A percentile compares a stretch with the other conserved stretches of the same genome.
Evolutionary conservation across 495 filamentous ascomycete genomes (phyloP).

Genomic region (Sordaria brevicollis): DNA sequence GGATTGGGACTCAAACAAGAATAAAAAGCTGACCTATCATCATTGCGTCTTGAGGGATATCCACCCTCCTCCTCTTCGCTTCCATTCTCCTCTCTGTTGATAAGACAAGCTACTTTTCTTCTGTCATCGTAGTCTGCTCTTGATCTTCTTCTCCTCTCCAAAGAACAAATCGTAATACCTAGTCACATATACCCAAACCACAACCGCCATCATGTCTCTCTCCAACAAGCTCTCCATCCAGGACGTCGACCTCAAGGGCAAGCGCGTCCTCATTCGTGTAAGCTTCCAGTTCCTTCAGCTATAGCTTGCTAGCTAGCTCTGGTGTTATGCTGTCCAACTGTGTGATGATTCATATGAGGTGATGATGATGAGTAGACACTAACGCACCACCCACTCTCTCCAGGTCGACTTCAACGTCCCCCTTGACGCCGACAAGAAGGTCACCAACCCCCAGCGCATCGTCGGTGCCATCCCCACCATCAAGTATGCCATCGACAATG

Average conservation of each 20-base stretch:
- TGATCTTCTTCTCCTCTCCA: background rate
- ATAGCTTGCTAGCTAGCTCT: background rate
- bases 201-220: conserved; percentile 71
- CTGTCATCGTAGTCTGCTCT: background rate
- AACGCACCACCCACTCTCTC: conserved; percentile 8
- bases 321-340: background rate
- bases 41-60: background rate
- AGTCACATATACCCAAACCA: background rate
- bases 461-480: conserved; percentile 95
- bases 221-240: conserved; percentile 95
- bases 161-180: background rate
- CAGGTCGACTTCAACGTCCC: conserved; percentile 99
- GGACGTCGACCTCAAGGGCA: conserved; percentile 93
- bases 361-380: background rate
- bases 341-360: background rate
- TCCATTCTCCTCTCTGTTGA: background rate
- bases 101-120: background rate
- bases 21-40: background rate
- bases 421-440: conserved; percentile 78
- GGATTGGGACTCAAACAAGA: background rate
- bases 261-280: conserved; percentile 94
- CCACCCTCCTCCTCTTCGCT: background rate
- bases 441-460: conserved; percentile 97
- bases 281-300: conserved; percentile 21
- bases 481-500: conserved; percentile 91